Conservation (phyloP, 106 monocot species). For the Allium sativum region DNA sequence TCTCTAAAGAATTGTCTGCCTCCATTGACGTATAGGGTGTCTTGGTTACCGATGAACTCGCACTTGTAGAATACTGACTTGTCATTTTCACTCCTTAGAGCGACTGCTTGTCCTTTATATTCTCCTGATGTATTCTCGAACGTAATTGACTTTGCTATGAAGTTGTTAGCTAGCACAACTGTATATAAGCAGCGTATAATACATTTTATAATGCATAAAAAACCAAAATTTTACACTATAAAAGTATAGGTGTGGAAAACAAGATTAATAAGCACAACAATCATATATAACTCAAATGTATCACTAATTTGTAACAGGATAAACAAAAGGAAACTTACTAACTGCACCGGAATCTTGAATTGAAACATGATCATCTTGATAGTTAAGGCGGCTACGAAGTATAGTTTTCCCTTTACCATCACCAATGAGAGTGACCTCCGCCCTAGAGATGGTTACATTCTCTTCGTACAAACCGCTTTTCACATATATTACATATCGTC, state of each 20-base stretch:
- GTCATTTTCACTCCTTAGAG: conserved; percentile 22
- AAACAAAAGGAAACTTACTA: not conserved
- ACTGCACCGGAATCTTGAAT: conserved; percentile 1
- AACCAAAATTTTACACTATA: too few relatives aligned
- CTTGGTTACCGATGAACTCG: conserved; percentile 4
- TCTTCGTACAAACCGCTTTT: conserved; percentile 40
- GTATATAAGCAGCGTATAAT: not conserved
- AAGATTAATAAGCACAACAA: not conserved
- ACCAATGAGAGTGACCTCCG: conserved; percentile 33
- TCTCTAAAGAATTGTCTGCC: conserved; percentile 4
- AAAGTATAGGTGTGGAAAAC: too few relatives aligned
- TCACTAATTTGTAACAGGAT: not conserved
- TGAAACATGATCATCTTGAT: not conserved
- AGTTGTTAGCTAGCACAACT: conserved; percentile 1
- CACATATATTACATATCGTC: conserved; percentile 43
- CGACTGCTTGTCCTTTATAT: conserved; percentile 65
- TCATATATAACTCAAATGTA: not conserved
- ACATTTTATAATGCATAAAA: too few relatives aligned
- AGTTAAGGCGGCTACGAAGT: not conserved
- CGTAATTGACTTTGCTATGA: not conserved
- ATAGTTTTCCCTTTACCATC: not conserved
- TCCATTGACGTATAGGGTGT: not conserved
- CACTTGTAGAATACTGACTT: conserved; percentile 3
- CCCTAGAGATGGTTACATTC: conserved; percentile 34
- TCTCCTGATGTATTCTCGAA: conserved; percentile 60